Percentiles rank a stretch among this genome's conserved stretches.
Conservation (phyloP, 805 yeast species). For the Saccharomyces mikatae region DNA sequence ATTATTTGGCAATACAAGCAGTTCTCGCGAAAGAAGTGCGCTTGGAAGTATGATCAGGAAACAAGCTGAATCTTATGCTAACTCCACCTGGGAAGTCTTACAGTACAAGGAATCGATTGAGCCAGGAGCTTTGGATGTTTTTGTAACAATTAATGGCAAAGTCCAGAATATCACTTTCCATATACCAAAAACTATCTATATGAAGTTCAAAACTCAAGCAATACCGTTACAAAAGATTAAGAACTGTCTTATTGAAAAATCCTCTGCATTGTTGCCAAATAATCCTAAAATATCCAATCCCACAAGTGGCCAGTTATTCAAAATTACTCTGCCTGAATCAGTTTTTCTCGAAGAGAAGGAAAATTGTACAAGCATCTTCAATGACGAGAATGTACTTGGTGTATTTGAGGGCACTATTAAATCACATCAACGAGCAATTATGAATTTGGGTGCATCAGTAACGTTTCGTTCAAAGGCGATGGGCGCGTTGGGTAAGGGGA, state of each 20-base stretch:
- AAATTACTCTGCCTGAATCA: constrained; percentile 60
- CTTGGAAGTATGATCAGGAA: constrained; percentile 64
- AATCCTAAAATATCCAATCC: constrained; percentile 42
- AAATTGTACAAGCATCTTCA: constrained; percentile 55
- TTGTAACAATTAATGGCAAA: constrained; percentile 57
- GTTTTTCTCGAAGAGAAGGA: constrained; percentile 47
- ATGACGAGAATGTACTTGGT: constrained; percentile 52
- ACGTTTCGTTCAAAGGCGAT: constrained; percentile 58
- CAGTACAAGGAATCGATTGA: constrained; percentile 51
- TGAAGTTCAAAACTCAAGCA: constrained; percentile 49
- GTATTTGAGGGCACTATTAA: constrained; percentile 69
- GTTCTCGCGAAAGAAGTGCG: constrained; percentile 45
- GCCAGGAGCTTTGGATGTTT: constrained; percentile 75
- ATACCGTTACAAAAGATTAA: constrained; percentile 36
- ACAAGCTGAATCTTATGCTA: constrained; percentile 73
- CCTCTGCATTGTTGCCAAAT: constrained; percentile 59
- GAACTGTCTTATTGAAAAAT: constrained; percentile 49
- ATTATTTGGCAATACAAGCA: constrained; percentile 64
- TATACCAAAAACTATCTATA: constrained; percentile 64
- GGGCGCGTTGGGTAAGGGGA: constrained; percentile 81
- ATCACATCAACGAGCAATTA: constrained; percentile 62
- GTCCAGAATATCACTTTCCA: constrained; percentile 67
- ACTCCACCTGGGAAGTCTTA: constrained; percentile 77
- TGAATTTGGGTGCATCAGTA: constrained; percentile 70
- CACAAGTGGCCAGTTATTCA: constrained; percentile 41